Conservation (phyloP, 1,139 yeast genomes). For the Waltiozyma sp. region DNA sequence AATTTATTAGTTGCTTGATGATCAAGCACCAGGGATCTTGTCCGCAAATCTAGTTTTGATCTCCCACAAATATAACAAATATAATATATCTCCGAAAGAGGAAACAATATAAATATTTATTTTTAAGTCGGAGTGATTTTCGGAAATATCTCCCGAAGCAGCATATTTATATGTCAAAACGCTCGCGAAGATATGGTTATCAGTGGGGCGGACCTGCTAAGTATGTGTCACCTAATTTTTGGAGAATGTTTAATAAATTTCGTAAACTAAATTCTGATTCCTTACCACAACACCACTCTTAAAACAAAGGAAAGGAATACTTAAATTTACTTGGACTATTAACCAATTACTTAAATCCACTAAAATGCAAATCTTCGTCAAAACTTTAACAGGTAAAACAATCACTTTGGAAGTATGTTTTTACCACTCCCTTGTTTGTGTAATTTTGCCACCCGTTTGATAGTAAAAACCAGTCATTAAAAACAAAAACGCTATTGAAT, state of each 20-base stretch:
- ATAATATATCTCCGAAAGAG: not conserved
- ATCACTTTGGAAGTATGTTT: constrained; percentile 28
- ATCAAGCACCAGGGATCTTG: too few relatives aligned
- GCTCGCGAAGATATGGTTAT: not conserved
- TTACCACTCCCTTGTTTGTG: not conserved
- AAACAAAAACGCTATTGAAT: not conserved
- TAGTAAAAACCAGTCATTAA: not conserved
- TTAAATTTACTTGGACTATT: too few relatives aligned
- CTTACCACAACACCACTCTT: constrained; percentile 2
- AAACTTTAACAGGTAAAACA: constrained; percentile 35
- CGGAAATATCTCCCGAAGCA: not conserved
- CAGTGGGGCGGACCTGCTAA: not conserved
- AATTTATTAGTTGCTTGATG: too few relatives aligned
- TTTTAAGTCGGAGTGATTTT: not conserved
- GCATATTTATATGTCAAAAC: not conserved
- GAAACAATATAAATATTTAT: too few relatives aligned
- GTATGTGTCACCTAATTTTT: not conserved
- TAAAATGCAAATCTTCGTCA: constrained; percentile 43
- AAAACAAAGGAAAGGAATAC: too few relatives aligned
- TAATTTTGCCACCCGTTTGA: constrained; percentile 4
- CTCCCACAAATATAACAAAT: not conserved
- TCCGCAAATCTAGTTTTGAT: too few relatives aligned
- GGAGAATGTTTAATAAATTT: too few relatives aligned
- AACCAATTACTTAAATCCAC: not conserved
- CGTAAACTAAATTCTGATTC: constrained; percentile 8